Percentiles rank a stretch among this genome's conserved stretches.
Conservation (phyloP, 2,329 filamentous ascomycete species). For the Fusarium guadeloupense region DNA sequence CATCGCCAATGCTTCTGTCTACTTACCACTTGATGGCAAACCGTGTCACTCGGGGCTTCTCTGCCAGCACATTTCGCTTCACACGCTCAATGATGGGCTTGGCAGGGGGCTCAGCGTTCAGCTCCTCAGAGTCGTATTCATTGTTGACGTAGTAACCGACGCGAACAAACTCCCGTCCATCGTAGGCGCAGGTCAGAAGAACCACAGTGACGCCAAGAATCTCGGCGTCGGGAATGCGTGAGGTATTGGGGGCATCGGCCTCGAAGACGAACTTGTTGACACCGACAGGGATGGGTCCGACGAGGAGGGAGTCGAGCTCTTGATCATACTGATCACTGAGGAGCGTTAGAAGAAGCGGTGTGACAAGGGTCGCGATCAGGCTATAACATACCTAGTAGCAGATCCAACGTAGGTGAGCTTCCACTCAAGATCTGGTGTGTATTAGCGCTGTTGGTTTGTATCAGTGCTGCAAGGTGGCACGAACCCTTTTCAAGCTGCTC, state of each 20-base stretch:
- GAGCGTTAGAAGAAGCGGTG: slow-evolving; percentile 35
- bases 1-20: background rate
- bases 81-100: slow-evolving; percentile 95
- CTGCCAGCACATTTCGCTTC: slow-evolving; percentile 88
- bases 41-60: slow-evolving; percentile 96
- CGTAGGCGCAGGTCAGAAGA: slow-evolving; percentile 94
- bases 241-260: slow-evolving; percentile 89
- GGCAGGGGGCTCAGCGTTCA: slow-evolving; percentile 86
- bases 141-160: slow-evolving; percentile 99
- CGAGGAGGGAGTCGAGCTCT: slow-evolving; percentile 95
- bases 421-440: slow-evolving; percentile 87
- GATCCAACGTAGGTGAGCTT: slow-evolving; percentile 99
- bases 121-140: slow-evolving; percentile 92
- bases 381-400: slow-evolving; percentile 82
- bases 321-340: slow-evolving; percentile 93
- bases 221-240: slow-evolving; percentile 91
- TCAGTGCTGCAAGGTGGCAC: slow-evolving; percentile 19
- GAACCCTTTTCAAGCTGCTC: slow-evolving; percentile 92
- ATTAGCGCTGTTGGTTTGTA: slow-evolving; percentile 28
- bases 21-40: slow-evolving; percentile 98
- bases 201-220: slow-evolving; percentile 97
- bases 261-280: slow-evolving; percentile 99
- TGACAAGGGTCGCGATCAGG: slow-evolving; percentile 13
- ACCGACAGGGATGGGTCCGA: slow-evolving; percentile 95
- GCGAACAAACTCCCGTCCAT: slow-evolving; percentile 94